A percentile compares a stretch with the other conserved stretches of the same genome.
Evolutionary conservation across 306 rosid genomes (phyloP).

Genomic region (Urtica urens): DNA sequence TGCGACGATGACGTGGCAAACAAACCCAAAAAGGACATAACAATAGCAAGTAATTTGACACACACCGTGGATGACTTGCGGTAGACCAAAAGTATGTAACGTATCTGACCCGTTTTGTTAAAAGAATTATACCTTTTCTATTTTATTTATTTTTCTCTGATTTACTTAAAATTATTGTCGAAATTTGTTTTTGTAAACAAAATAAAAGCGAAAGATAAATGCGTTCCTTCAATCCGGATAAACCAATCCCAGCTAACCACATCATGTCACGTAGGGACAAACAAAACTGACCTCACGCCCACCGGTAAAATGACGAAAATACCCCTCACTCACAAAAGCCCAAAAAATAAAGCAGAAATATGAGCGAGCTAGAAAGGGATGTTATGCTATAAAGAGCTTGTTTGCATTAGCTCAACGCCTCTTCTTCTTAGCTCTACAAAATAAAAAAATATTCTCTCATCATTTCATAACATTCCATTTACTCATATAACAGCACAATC

Average conservation of each 20-base stretch:
- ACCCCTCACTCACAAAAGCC: conserved; percentile 8
- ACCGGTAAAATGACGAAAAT: conserved; percentile 5
- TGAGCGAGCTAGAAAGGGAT: background rate
- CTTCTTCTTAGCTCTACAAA: conserved; percentile 4
- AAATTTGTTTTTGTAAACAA: no score
- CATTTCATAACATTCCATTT: no score
- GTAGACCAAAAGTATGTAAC: conserved; percentile 24
- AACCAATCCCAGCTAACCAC: conserved; percentile 29
- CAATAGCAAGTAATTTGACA: background rate
- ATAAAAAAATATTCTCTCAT: no score
- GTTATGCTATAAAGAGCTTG: conserved; percentile 18
- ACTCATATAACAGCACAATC: no score
- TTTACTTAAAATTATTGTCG: no score
- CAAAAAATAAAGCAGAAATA: conserved; percentile 1
- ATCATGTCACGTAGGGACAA: conserved; percentile 15
- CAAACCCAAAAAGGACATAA: background rate
- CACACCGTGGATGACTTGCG: conserved; percentile 7
- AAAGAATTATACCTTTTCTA: no score
- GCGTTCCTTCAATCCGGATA: conserved; percentile 15
- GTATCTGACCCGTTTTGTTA: conserved; percentile 4
- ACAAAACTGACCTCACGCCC: background rate
- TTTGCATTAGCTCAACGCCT: conserved; percentile 2
- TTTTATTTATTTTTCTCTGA: background rate
- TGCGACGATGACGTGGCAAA: conserved; percentile 6
- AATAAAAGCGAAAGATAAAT: background rate